Percentiles rank a stretch among this genome's conserved stretches.
Evolutionary conservation across 495 filamentous ascomycete genomes (phyloP).

Genomic region (Platismatia glauca): DNA sequence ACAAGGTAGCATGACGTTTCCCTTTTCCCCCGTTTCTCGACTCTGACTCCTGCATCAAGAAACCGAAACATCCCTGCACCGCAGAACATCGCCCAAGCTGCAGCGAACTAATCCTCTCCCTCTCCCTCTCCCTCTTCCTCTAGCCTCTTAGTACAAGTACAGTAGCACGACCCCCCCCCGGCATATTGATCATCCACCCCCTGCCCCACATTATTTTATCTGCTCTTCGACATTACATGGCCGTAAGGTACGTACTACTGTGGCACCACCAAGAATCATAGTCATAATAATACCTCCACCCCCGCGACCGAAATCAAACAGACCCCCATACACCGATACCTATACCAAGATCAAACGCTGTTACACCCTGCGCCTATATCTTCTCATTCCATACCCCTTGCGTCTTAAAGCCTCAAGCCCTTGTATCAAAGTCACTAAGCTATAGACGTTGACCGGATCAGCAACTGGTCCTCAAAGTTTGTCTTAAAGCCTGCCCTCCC

Average conservation of each 20-base stretch:
- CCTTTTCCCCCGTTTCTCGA: not conserved
- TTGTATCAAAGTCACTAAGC: constrained; percentile 23
- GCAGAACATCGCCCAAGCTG: not conserved
- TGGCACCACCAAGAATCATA: not conserved
- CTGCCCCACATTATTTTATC: constrained; percentile 1
- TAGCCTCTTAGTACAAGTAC: too few relatives aligned
- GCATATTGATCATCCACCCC: not conserved
- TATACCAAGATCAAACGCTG: constrained; percentile 11
- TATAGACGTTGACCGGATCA: constrained; percentile 17
- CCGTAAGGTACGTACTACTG: not conserved
- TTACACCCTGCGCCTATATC: constrained; percentile 23
- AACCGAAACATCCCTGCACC: constrained; percentile 8
- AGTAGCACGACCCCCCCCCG: not conserved
- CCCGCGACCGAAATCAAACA: not conserved
- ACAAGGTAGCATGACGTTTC: constrained; percentile 19
- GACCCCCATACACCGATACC: not conserved
- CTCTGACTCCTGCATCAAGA: constrained; percentile 5
- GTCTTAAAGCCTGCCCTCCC: constrained; percentile 20
- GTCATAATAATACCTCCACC: not conserved
- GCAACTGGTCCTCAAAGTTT: constrained; percentile 19
- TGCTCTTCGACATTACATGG: not conserved
- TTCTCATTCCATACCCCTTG: constrained; percentile 17
- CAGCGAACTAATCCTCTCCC: constrained; percentile 4
- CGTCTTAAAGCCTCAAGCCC: constrained; percentile 19
- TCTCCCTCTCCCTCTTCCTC: too few relatives aligned